Percentiles rank a stretch among this genome's conserved stretches.
These are phyloP conservation scores for Pulicaria dysenterica DNA, from an alignment of 129 eudicot genomes.

Conservation along the genomic window DNA sequence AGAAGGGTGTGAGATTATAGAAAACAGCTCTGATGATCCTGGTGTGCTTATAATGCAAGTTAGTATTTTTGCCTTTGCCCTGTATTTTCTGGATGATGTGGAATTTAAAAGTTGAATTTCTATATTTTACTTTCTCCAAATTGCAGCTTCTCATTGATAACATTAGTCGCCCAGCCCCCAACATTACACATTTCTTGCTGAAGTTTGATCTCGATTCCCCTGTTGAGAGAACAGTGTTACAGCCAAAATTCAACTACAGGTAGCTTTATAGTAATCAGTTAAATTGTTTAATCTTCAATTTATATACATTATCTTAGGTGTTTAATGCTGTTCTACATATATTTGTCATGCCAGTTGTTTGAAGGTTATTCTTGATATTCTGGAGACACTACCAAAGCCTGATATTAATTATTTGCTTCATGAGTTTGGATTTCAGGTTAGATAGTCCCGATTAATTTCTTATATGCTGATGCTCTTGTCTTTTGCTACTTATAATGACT, in stretches of 20 bases:
- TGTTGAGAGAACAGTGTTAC: constrained; percentile 81
- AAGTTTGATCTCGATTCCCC: constrained; percentile 85
- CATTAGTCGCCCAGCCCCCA: constrained; percentile 90
- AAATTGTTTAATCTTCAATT: constrained; percentile 6
- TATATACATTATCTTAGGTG: constrained; percentile 10
- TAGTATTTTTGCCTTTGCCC: constrained; percentile 26
- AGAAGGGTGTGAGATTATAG: constrained; percentile 73
- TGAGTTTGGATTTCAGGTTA: constrained; percentile 97
- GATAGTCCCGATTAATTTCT: constrained; percentile 6
- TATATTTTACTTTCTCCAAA: constrained; percentile 1
- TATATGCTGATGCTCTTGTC: neutral
- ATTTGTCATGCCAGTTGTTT: constrained; percentile 62
- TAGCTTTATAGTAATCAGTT: constrained; percentile 16
- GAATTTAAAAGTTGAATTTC: neutral
- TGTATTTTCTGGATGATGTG: neutral
- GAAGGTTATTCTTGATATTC: constrained; percentile 88
- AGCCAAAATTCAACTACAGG: constrained; percentile 96
- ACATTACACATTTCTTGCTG: constrained; percentile 78
- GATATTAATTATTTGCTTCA: constrained; percentile 82
- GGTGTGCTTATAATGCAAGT: constrained; percentile 96
- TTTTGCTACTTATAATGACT: constrained; percentile 19
- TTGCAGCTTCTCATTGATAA: constrained; percentile 92
- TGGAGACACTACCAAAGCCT: constrained; percentile 82
- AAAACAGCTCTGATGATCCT: constrained; percentile 75
- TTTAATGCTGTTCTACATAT: neutral